These are phyloP conservation scores for Diaporthe longicolla DNA, from an alignment of 2,329 filamentous ascomycete genomes.

Conservation along the genomic window DNA sequence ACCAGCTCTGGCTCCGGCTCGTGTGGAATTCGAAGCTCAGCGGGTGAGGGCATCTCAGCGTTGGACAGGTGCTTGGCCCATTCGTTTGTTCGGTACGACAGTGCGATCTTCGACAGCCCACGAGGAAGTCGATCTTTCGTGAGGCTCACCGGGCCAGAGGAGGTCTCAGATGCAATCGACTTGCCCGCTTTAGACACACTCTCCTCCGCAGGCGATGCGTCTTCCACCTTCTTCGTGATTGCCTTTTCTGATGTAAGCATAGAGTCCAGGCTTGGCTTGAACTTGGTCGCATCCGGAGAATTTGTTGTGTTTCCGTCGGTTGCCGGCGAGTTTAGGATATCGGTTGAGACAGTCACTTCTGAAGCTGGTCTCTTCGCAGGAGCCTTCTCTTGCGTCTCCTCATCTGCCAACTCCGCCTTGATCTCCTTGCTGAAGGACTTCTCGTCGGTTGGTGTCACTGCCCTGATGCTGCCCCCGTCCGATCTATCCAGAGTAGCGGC, in stretches of 20 bases:
- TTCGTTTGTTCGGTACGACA: constrained; percentile 92
- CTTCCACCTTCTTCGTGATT: constrained; percentile 42
- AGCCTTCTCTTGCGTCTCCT: constrained; percentile 26
- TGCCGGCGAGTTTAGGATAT: constrained; percentile 44
- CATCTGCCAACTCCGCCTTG: constrained; percentile 54
- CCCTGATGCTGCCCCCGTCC: constrained; percentile 54
- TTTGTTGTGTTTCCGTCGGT: background rate
- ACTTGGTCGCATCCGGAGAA: constrained; percentile 1
- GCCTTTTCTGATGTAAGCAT: constrained; percentile 41
- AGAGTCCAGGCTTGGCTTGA: constrained; percentile 13
- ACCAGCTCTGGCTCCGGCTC: constrained; percentile 34
- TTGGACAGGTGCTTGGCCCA: constrained; percentile 92
- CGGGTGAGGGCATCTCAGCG: constrained; percentile 79
- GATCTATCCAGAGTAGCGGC: constrained; percentile 68
- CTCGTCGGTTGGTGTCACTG: constrained; percentile 47
- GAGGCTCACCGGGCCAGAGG: constrained; percentile 63
- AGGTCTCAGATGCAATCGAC: constrained; percentile 56
- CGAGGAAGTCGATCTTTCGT: constrained; percentile 75
- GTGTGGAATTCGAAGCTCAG: constrained; percentile 61
- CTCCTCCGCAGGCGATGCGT: constrained; percentile 40
- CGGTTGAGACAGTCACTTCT: constrained; percentile 31
- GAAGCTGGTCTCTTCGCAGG: constrained; percentile 28
- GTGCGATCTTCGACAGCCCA: constrained; percentile 81
- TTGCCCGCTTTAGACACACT: constrained; percentile 52
- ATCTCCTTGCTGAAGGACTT: constrained; percentile 54